Evolutionary conservation across 257 asterid genomes (phyloP), one percentile per base, ranked within the genome.

Genomic region (Mentha longifolia): DNA sequence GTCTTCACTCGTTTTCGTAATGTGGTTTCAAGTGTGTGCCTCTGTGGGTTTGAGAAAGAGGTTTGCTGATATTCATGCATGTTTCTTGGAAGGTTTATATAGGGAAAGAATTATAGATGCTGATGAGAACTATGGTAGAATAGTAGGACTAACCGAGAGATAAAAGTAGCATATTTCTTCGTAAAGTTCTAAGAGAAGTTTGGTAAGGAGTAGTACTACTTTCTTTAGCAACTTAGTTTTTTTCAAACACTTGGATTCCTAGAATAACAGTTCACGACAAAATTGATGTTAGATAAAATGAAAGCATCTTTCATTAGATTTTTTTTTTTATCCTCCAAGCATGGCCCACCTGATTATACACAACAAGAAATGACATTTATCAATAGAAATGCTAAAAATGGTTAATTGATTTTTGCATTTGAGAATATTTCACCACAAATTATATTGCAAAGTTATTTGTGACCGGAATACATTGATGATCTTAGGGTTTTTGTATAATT

Each of bases 41-140:
- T 50, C 62, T 46, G 6, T 2, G 4, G 37, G 6, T 35, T 55
- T 67, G 56, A 69, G 57, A 47, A 39, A 58, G 42, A 5, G 2
- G 10, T 11, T 71, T 30, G 56, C 33, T 67, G 69, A 65, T 39
- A 60, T 60, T 33, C 37, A 3, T 47, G 30, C 60, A 39, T 64
- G 79, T 55, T 50, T 71, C 31, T 37, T 50, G 41, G 43, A 72
- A 63, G 73, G 73, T 63, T 60, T 77, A 74, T 79, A 77, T 68
- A 76, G 80, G 17, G 70, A 9, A 39, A 6, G 3, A 63, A 6
- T 11, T 47, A 13, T 16, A 31, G 14, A 4, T 42, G 47, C 1
- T 42, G 47, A 42, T 42, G 12, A 42, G 14, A 9, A 42, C 13
- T 42, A 42, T 42, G 47, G 47, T 1, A 9, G 39, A 33, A 33